phyloP scores from a whole-genome alignment of 1,284 basidiomycete species.

The Sphaerobolus stellatus region DNA sequence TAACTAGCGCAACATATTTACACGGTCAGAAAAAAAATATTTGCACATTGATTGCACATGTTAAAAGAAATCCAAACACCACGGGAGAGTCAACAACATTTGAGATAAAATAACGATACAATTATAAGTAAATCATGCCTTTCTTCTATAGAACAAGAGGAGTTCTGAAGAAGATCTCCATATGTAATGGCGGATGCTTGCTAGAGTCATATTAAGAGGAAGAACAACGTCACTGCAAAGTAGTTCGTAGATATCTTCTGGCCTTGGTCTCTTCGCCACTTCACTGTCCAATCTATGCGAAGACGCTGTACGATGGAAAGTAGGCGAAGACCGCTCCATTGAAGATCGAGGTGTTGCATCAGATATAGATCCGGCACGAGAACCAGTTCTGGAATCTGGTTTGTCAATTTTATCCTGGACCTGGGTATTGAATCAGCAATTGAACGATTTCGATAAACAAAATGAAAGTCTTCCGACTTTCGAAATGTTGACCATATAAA shows the following conservation, averaged over 20 bases:
- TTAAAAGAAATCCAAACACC: too few relatives aligned
- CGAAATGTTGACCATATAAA: background rate
- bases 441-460: background rate
- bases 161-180: slow-evolving; percentile 83
- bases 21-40: too few relatives aligned
- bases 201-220: slow-evolving; percentile 84
- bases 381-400: slow-evolving; percentile 7
- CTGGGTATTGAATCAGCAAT: slow-evolving; percentile 35
- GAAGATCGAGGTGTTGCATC: slow-evolving; percentile 11
- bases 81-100: too few relatives aligned
- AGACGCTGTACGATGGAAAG: background rate
- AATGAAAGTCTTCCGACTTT: background rate
- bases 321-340: background rate
- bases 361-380: slow-evolving; percentile 12
- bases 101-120: background rate
- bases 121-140: slow-evolving; percentile 19
- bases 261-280: slow-evolving; percentile 27
- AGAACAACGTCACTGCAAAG: slow-evolving; percentile 82
- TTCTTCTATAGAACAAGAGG: slow-evolving; percentile 77
- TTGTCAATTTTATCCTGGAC: slow-evolving; percentile 86
- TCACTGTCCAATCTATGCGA: background rate
- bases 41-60: too few relatives aligned
- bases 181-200: slow-evolving; percentile 82
- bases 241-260: slow-evolving; percentile 85
- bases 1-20: too few relatives aligned